phyloP scores from a whole-genome alignment of 2,329 filamentous ascomycete species.

The Fusarium denticulatum region DNA sequence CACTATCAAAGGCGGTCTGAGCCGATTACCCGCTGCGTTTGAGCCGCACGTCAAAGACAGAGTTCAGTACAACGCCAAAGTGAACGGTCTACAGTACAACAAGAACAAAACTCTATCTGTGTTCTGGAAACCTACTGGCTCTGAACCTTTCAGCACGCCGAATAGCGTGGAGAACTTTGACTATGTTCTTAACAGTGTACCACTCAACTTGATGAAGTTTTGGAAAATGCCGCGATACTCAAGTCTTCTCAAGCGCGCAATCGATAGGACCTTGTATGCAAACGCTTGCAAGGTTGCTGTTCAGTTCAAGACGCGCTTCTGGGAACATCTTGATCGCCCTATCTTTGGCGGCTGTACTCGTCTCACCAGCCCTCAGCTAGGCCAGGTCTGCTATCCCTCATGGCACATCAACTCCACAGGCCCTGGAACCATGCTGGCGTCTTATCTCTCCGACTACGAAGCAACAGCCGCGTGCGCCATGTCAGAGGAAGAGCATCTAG shows the following conservation, averaged over 20 bases:
- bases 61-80: slow-evolving; percentile 1
- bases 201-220: slow-evolving; percentile 50
- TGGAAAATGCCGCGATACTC: slow-evolving; percentile 51
- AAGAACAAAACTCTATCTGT: slow-evolving; percentile 16
- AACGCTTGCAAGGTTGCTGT: slow-evolving; percentile 48
- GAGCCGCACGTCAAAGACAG: neutral
- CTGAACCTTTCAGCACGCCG: slow-evolving; percentile 30
- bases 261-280: slow-evolving; percentile 39
- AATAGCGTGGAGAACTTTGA: slow-evolving; percentile 48
- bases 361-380: slow-evolving; percentile 16
- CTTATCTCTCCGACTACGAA: slow-evolving; percentile 34
- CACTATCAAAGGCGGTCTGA: slow-evolving; percentile 10
- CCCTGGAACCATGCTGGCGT: slow-evolving; percentile 27
- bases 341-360: slow-evolving; percentile 72
- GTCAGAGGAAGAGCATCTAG: slow-evolving; percentile 36
- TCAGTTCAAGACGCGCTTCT: slow-evolving; percentile 69
- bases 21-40: neutral
- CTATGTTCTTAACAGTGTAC: slow-evolving; percentile 51
- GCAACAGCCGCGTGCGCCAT: slow-evolving; percentile 29
- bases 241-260: slow-evolving; percentile 40
- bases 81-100: neutral
- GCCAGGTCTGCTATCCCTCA: slow-evolving; percentile 33
- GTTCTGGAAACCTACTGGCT: slow-evolving; percentile 30
- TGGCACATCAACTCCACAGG: slow-evolving; percentile 34
- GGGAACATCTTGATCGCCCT: slow-evolving; percentile 61